Conservation (phyloP, 306 rosid species). For the Prunus mongolica region DNA sequence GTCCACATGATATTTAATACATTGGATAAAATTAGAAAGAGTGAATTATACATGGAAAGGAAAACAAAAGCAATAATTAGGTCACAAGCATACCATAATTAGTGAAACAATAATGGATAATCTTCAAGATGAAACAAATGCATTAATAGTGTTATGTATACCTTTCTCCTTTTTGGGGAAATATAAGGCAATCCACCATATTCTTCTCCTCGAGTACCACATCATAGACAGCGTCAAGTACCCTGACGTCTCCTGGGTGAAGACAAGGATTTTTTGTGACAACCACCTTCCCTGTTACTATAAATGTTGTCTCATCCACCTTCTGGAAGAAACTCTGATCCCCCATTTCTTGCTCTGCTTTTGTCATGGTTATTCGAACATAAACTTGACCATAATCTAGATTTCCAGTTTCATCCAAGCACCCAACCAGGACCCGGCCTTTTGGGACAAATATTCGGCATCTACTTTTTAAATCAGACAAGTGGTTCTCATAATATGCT, state of each 20-base stretch:
- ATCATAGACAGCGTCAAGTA: constrained; percentile 74
- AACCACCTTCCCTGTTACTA: constrained; percentile 68
- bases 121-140: not conserved
- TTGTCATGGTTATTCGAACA: constrained; percentile 55
- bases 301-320: constrained; percentile 56
- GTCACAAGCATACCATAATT: not conserved
- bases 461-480: constrained; percentile 75
- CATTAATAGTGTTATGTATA: constrained; percentile 13
- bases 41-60: not conserved
- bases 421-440: constrained; percentile 76
- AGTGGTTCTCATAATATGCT: constrained; percentile 56
- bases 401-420: constrained; percentile 85
- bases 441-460: constrained; percentile 76
- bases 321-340: constrained; percentile 52
- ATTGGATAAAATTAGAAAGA: not conserved
- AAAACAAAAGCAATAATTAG: not conserved
- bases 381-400: constrained; percentile 84
- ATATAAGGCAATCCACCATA: constrained; percentile 74
- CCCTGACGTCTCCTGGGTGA: constrained; percentile 92
- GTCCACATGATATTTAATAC: not conserved
- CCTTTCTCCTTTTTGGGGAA: constrained; percentile 89
- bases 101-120: not conserved
- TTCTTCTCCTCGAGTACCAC: constrained; percentile 65
- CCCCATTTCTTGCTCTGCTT: constrained; percentile 44
- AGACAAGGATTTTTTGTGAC: constrained; percentile 95